These are phyloP conservation scores for Flagelloscypha sp. DNA, from an alignment of 768 basidiomycete species.

Conservation along the genomic window DNA sequence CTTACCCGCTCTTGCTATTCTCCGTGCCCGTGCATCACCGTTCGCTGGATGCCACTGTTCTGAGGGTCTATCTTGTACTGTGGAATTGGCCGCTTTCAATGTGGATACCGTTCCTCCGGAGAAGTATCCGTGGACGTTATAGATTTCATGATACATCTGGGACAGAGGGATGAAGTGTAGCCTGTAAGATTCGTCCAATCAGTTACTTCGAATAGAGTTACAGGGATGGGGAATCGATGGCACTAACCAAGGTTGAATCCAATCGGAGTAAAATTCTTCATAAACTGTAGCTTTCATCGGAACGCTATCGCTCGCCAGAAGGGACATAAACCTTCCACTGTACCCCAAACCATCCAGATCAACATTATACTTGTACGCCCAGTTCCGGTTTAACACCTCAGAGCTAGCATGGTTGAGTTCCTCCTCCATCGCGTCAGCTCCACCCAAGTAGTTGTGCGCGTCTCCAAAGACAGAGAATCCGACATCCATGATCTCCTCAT, in stretches of 20 bases:
- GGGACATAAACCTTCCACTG: slow-evolving; percentile 80
- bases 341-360: slow-evolving; percentile 97
- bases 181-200: slow-evolving; percentile 35
- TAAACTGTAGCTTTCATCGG: slow-evolving; percentile 89
- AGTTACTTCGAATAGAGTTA: neutral
- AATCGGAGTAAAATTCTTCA: slow-evolving; percentile 83
- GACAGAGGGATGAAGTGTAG: slow-evolving; percentile 93
- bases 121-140: slow-evolving; percentile 91
- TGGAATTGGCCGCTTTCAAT: slow-evolving; percentile 45
- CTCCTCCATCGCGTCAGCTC: slow-evolving; percentile 52
- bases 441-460: slow-evolving; percentile 65
- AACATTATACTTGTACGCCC: slow-evolving; percentile 72
- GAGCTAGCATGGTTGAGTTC: slow-evolving; percentile 66
- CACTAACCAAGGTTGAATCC: slow-evolving; percentile 83
- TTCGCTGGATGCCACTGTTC: slow-evolving; percentile 34
- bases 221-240: neutral
- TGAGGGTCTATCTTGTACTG: slow-evolving; percentile 23
- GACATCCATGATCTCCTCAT: slow-evolving; percentile 77
- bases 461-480: slow-evolving; percentile 78
- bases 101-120: slow-evolving; percentile 69
- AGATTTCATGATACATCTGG: slow-evolving; percentile 79
- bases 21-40: slow-evolving; percentile 63
- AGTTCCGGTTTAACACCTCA: slow-evolving; percentile 78
- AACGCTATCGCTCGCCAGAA: slow-evolving; percentile 80
- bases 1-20: slow-evolving; percentile 88